A percentile compares a stretch with the other conserved stretches of the same genome.
Evolutionary conservation across 495 filamentous ascomycete species (phyloP).

Genomic region (Neurospora sp.): DNA sequence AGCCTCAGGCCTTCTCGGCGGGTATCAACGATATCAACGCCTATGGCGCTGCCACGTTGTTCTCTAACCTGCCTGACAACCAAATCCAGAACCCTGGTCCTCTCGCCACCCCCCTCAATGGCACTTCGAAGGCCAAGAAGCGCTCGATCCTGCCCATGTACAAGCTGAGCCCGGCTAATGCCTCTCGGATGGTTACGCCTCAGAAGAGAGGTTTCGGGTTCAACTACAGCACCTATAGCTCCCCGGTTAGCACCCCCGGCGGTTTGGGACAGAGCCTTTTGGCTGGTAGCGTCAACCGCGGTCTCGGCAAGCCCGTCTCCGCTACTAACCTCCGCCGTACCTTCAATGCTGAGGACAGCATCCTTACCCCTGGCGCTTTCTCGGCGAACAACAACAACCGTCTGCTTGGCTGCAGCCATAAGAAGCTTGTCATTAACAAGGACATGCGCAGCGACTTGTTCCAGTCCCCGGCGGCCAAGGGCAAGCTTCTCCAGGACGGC

Average conservation of each 20-base stretch:
- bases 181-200: slow-evolving; percentile 70
- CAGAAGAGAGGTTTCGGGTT: slow-evolving; percentile 78
- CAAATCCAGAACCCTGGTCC: slow-evolving; percentile 63
- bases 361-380: slow-evolving; percentile 79
- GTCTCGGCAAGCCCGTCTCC: slow-evolving; percentile 52
- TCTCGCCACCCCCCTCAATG: slow-evolving; percentile 76
- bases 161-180: slow-evolving; percentile 73
- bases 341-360: slow-evolving; percentile 57
- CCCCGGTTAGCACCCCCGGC: slow-evolving; percentile 63
- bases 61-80: slow-evolving; percentile 55
- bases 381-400: slow-evolving; percentile 53
- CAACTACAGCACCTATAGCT: slow-evolving; percentile 80
- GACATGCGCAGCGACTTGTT: slow-evolving; percentile 74
- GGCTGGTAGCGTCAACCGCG: slow-evolving; percentile 47
- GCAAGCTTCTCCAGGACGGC: slow-evolving; percentile 28
- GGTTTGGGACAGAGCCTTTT: slow-evolving; percentile 56
- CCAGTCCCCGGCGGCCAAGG: slow-evolving; percentile 38
- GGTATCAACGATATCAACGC: slow-evolving; percentile 69
- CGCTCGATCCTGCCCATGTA: slow-evolving; percentile 74
- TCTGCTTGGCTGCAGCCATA: slow-evolving; percentile 57
- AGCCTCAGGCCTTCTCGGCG: slow-evolving; percentile 58
- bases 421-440: slow-evolving; percentile 83
- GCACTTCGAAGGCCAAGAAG: slow-evolving; percentile 57
- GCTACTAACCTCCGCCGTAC: slow-evolving; percentile 53
- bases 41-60: slow-evolving; percentile 75